Percentiles rank a stretch among this genome's conserved stretches.
Evolutionary conservation across 345 rosid genomes (phyloP).

Genomic region (Kernera saxatilis): DNA sequence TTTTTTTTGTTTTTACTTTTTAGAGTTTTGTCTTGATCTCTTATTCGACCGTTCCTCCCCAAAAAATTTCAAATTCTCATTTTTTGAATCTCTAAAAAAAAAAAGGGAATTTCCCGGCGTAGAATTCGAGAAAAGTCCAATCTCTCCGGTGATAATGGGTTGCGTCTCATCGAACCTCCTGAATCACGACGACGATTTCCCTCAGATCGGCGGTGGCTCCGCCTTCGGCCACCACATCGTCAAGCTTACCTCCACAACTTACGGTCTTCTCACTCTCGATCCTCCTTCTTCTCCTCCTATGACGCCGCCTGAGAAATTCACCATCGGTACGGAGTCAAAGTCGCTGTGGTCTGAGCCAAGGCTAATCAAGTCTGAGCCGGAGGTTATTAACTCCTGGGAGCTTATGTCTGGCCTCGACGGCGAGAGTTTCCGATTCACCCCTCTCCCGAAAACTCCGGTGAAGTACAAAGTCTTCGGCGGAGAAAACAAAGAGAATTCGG

Average conservation of each 20-base stretch:
- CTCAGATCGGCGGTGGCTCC: constrained; percentile 60
- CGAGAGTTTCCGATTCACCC: constrained; percentile 77
- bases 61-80: constrained; percentile 18
- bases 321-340: constrained; percentile 39
- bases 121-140: neutral
- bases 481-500: constrained; percentile 47
- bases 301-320: constrained; percentile 50
- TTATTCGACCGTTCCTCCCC: constrained; percentile 23
- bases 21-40: constrained; percentile 11
- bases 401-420: constrained; percentile 84
- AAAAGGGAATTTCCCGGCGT: constrained; percentile 8
- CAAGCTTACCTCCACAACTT: constrained; percentile 86
- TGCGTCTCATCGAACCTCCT: constrained; percentile 86
- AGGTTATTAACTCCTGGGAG: constrained; percentile 85
- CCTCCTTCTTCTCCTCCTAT: constrained; percentile 44
- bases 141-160: constrained; percentile 50
- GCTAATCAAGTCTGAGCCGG: constrained; percentile 42
- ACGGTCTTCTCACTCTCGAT: constrained; percentile 87
- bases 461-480: constrained; percentile 21
- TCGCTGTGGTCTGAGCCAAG: constrained; percentile 49
- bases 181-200: constrained; percentile 68
- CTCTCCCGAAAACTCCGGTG: constrained; percentile 29
- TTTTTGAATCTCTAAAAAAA: neutral
- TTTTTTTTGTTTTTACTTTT: constrained; percentile 9
- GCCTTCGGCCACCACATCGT: constrained; percentile 88